Evolutionary conservation across 2,329 filamentous ascomycete species (phyloP).

Genomic region (Passalora sequoiae): DNA sequence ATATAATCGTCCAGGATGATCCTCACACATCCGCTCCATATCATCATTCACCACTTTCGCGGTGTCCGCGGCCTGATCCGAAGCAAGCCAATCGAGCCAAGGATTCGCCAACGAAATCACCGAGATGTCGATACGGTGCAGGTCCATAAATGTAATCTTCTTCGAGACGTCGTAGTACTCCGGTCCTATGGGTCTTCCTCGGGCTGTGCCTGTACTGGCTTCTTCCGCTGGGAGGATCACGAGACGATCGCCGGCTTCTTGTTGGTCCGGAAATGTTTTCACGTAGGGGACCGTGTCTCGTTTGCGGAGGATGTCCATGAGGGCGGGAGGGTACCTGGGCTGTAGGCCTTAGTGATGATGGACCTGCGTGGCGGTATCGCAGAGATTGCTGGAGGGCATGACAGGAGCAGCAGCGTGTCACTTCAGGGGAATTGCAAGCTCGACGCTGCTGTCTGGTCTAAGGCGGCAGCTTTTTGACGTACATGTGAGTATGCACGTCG

Average conservation of each 20-base stretch:
- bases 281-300: slow-evolving; percentile 65
- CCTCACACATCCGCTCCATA: slow-evolving; percentile 65
- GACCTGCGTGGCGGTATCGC: too few species aligned
- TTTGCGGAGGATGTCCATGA: slow-evolving; percentile 51
- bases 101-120: slow-evolving; percentile 88
- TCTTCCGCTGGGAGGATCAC: slow-evolving; percentile 32
- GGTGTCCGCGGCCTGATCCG: slow-evolving; percentile 56
- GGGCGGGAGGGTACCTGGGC: slow-evolving; percentile 52
- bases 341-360: too few species aligned
- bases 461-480: too few species aligned
- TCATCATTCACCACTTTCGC: slow-evolving; percentile 71
- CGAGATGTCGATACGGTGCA: slow-evolving; percentile 73
- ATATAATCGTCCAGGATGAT: slow-evolving; percentile 64
- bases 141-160: slow-evolving; percentile 84
- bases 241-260: slow-evolving; percentile 54
- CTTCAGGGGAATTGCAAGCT: too few species aligned
- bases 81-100: slow-evolving; percentile 78
- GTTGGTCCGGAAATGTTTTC: slow-evolving; percentile 54
- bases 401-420: too few species aligned
- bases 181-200: slow-evolving; percentile 74
- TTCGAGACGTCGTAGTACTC: slow-evolving; percentile 76
- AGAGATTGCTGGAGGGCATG: too few species aligned
- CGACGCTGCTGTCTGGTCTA: too few species aligned
- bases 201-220: slow-evolving; percentile 36
- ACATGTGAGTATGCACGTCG: slow-evolving; percentile 60